These are phyloP conservation scores for Diversispora eburnea DNA, from an alignment of 192 early-diverging fungal genomes.

Conservation along the genomic window DNA sequence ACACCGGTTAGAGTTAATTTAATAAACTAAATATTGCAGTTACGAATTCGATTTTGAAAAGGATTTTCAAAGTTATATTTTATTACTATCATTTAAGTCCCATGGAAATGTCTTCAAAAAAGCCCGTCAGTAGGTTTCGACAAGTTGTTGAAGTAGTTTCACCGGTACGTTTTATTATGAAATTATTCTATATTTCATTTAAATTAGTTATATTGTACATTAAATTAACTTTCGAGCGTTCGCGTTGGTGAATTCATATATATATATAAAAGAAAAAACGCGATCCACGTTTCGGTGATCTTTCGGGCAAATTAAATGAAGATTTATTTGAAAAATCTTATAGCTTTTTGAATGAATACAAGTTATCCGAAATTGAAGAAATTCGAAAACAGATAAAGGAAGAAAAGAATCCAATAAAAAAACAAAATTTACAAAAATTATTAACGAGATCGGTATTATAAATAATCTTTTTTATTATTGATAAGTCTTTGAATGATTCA, in stretches of 20 bases:
- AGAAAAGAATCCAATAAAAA: constrained; percentile 60
- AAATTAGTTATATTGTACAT: neutral
- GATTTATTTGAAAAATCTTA: constrained; percentile 92
- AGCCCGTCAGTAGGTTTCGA: constrained; percentile 67
- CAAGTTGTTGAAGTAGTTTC: constrained; percentile 59
- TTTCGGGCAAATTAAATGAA: constrained; percentile 87
- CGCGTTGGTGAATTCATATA: neutral
- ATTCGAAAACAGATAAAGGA: constrained; percentile 63
- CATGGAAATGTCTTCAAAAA: constrained; percentile 74
- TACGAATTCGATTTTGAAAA: too few relatives aligned
- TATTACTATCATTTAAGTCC: constrained; percentile 43
- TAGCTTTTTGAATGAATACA: constrained; percentile 80
- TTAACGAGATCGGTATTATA: constrained; percentile 64
- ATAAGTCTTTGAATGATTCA: neutral
- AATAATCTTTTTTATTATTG: neutral
- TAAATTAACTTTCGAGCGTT: neutral
- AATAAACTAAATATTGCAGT: too few relatives aligned
- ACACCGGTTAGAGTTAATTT: too few relatives aligned
- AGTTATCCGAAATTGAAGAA: constrained; percentile 67
- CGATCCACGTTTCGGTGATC: constrained; percentile 91
- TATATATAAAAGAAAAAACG: constrained; percentile 58
- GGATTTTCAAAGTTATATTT: too few relatives aligned
- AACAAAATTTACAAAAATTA: constrained; percentile 54
- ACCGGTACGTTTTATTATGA: constrained; percentile 39
- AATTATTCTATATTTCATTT: neutral